A percentile compares a stretch with the other conserved stretches of the same genome.
Conservation (phyloP, 192 early-diverging fungal genomes). For the Rhizophagus sp. region DNA sequence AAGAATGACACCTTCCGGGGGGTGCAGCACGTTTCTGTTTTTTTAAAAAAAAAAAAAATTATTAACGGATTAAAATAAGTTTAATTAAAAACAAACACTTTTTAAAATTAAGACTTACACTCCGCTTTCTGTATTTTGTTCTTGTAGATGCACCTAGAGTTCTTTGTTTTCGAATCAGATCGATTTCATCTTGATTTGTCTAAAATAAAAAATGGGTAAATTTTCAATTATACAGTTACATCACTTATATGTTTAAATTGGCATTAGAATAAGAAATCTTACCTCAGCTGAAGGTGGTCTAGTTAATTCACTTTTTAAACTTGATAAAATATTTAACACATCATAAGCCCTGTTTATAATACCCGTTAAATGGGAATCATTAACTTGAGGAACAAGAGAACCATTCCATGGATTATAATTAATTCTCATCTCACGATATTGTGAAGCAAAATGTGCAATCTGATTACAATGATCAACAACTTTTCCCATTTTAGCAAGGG, state of each 20-base stretch:
- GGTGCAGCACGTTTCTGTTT: conserved; percentile 55
- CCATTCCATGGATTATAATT: conserved; percentile 12
- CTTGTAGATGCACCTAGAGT: neutral
- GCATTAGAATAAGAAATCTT: neutral
- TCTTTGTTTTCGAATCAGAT: neutral
- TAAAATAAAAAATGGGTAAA: neutral
- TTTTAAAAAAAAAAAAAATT: neutral
- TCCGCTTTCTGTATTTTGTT: conserved; percentile 18
- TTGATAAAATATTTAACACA: conserved; percentile 1
- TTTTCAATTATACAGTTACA: too few relatives aligned
- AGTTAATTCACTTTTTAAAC: conserved; percentile 6
- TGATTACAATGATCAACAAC: conserved; percentile 5
- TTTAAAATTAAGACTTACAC: neutral
- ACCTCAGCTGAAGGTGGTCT: neutral
- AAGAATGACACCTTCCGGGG: conserved; percentile 72
- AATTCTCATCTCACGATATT: neutral
- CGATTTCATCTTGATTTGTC: neutral
- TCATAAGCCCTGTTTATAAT: conserved; percentile 8
- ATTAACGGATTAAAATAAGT: neutral
- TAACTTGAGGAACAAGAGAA: neutral
- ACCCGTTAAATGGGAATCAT: neutral
- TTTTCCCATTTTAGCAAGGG: neutral
- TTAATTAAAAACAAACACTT: neutral
- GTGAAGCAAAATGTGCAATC: conserved; percentile 1
- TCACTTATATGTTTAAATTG: too few relatives aligned